phyloP scores from a whole-genome alignment of 495 filamentous ascomycete genomes.

The Trichoderma orchidacearum region DNA sequence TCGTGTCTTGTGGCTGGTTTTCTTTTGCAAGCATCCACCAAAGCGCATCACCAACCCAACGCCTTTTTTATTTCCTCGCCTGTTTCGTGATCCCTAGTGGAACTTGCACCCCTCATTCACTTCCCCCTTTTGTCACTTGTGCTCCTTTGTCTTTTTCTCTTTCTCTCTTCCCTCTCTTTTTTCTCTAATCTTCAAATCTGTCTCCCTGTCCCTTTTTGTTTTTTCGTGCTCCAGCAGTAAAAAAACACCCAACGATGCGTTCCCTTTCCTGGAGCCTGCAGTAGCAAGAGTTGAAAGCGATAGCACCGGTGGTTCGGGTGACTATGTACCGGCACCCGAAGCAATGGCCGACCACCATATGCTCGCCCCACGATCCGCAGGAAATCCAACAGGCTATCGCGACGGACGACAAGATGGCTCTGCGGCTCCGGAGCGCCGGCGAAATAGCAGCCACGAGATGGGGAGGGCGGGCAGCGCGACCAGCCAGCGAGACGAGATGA shows the following conservation, averaged over 20 bases:
- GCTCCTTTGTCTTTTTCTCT: not conserved
- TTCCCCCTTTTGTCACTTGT: not conserved
- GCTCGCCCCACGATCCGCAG: slow-evolving; percentile 5
- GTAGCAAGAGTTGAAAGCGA: not conserved
- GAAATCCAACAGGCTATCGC: slow-evolving; percentile 9
- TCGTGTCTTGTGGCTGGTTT: not conserved
- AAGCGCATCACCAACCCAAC: not conserved
- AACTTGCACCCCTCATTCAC: not conserved
- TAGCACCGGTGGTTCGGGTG: not conserved
- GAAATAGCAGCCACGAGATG: slow-evolving; percentile 12
- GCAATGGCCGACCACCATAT: slow-evolving; percentile 4
- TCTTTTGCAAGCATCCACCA: no score
- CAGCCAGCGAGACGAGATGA: slow-evolving; percentile 7
- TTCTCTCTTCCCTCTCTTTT: not conserved
- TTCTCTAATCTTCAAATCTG: not conserved
- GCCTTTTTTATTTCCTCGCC: not conserved
- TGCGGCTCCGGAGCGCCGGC: slow-evolving; percentile 3
- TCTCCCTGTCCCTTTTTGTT: not conserved
- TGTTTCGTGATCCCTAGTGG: not conserved
- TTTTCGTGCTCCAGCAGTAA: not conserved
- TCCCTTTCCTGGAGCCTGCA: not conserved
- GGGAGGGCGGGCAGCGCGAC: slow-evolving; percentile 15
- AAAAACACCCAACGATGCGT: not conserved
- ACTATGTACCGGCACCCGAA: not conserved
- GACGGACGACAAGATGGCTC: slow-evolving; percentile 2